Evolutionary conservation across 352 stramenopile species (phyloP).

Genomic region (Phytophthora pseudosyringae): DNA sequence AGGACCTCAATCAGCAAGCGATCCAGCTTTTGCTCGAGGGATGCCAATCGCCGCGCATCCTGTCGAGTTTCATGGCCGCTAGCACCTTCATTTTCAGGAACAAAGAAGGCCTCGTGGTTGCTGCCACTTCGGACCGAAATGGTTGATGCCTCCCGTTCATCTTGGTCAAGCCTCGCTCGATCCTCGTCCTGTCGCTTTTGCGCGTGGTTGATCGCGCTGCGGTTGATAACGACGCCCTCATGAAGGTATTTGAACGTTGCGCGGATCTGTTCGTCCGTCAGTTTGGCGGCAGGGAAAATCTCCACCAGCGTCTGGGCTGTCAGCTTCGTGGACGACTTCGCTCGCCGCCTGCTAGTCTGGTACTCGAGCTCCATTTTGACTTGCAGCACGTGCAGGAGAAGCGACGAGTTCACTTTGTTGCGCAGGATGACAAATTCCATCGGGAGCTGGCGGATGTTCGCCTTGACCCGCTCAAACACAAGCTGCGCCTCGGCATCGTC

Average conservation of each 20-base stretch:
- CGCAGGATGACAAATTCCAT: not conserved
- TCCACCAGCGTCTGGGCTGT: not conserved
- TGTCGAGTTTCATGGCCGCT: not conserved
- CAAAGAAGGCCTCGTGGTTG: not conserved
- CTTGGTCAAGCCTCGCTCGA: not conserved
- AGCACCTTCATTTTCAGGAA: not conserved
- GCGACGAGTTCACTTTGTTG: not conserved
- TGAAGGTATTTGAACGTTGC: slow-evolving; percentile 4
- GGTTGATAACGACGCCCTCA: slow-evolving; percentile 1
- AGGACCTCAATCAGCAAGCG: not conserved
- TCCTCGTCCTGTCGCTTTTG: not conserved
- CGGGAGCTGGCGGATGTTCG: not conserved
- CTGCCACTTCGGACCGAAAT: no score
- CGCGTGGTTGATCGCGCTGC: not conserved
- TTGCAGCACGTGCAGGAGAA: not conserved
- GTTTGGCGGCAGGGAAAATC: not conserved
- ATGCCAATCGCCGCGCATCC: not conserved
- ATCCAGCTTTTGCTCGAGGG: not conserved
- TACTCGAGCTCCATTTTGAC: slow-evolving; percentile 7
- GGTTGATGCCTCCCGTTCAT: not conserved
- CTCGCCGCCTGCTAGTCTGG: not conserved
- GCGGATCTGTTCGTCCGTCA: not conserved
- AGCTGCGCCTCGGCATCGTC: not conserved
- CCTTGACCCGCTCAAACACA: not conserved
- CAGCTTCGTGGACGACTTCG: not conserved